Base-by-base conservation (phyloP, 805 yeast genomes). In the Wickerhamiella dianesei region DNA sequence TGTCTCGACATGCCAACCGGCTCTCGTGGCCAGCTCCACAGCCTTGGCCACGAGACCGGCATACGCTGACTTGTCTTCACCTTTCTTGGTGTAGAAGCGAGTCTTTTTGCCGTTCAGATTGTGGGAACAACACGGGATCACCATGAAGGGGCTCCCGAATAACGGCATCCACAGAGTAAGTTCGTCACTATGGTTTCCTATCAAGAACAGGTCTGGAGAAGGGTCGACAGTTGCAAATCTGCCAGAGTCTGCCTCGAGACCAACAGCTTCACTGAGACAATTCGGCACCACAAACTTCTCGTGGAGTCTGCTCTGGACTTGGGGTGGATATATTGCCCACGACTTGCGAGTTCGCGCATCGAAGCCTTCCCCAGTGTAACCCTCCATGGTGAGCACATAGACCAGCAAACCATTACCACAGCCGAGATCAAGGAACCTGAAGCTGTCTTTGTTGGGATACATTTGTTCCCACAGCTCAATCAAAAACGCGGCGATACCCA, bases 131-230 rank as follows among this genome's bases (percentile, higher is more conserved):
- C 97, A 89, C 9, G 97, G 97, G 39, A 89, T 84, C 8, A 86
- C 95, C 69, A 89, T 68, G 60, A 85, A 89, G 4, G 96, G 95
- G 29, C 52, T 47, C 51, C 73, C 82, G 9, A 89, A 64, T 9
- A 89, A 66, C 2, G 97, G 97, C 35, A 89, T 79, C 96, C 97
- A 89, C 54, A 95, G 82, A 0, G 96, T 88, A 48, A 89, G 70
- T 60, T 89, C 97, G 61, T 89, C 97, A 1, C 95, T 83, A 59
- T 89, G 97, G 60, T 89, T 89, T 1, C 97, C 97, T 41, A 89
- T 87, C 35, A 88, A 64, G 57, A 89, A 89, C 0, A 95, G 80
- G 41, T 35, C 35, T 25, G 42, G 37, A 3, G 21, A 18, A 6
- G 19, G 13, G 4, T 36, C 39, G 14, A 44, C 21, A 18, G 25